A percentile compares a stretch with the other conserved stretches of the same genome.
These are phyloP conservation scores for Cardamine occulta DNA, from an alignment of 345 rosid genomes.

Conservation along the genomic window DNA sequence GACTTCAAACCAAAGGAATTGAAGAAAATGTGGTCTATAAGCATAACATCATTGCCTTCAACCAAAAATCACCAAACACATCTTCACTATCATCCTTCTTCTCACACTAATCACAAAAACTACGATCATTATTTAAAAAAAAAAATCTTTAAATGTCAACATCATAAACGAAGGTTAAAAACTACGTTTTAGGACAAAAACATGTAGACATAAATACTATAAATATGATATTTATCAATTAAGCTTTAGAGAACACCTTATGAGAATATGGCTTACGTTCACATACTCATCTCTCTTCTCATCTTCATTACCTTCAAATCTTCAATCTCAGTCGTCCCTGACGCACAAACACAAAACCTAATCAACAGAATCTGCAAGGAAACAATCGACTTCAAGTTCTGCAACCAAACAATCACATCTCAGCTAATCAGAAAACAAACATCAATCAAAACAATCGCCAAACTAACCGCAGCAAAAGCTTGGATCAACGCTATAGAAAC, in stretches of 20 bases:
- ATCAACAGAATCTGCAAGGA: slow-evolving; percentile 47
- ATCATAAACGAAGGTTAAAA: slow-evolving; percentile 40
- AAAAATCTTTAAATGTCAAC: slow-evolving; percentile 3
- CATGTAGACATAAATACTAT: slow-evolving; percentile 28
- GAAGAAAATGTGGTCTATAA: slow-evolving; percentile 40
- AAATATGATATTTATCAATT: slow-evolving; percentile 27
- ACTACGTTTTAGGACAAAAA: slow-evolving; percentile 39
- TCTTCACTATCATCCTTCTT: slow-evolving; percentile 10
- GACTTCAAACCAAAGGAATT: slow-evolving; percentile 44
- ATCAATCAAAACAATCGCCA: slow-evolving; percentile 39
- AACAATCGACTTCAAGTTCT: slow-evolving; percentile 42
- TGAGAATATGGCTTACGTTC: slow-evolving; percentile 27
- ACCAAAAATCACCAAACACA: slow-evolving; percentile 41
- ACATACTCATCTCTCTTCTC: slow-evolving; percentile 36
- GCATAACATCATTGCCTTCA: slow-evolving; percentile 42
- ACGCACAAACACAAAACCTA: slow-evolving; percentile 36
- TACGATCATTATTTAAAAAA: not conserved
- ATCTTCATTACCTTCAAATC: slow-evolving; percentile 32
- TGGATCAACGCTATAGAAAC: slow-evolving; percentile 46
- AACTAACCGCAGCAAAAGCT: slow-evolving; percentile 43
- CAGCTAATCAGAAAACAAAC: slow-evolving; percentile 33
- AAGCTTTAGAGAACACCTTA: slow-evolving; percentile 20
- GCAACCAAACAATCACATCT: slow-evolving; percentile 38
- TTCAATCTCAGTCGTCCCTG: slow-evolving; percentile 37
- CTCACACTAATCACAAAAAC: slow-evolving; percentile 2